Base-by-base conservation (phyloP, 352 stramenopile species). In the Saprolegnia parasitica region DNA sequence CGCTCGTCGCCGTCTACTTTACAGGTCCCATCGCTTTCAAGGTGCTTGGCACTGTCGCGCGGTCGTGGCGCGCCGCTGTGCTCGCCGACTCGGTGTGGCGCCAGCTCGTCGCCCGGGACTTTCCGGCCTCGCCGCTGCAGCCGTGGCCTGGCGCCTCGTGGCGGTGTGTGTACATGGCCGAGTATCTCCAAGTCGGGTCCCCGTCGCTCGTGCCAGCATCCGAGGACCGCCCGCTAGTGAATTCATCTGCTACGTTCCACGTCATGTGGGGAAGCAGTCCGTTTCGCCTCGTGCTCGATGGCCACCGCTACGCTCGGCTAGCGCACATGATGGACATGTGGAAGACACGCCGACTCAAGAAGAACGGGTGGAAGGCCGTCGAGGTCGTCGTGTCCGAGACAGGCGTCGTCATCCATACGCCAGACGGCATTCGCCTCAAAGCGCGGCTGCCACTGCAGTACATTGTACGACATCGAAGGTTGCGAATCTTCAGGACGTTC, bases 341-440 rank as follows among this genome's bases (percentile, higher is more conserved):
- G 52, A 60, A 60, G 35, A 42, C 35, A 24, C 24, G 52, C 24
- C 52, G 52, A 9, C 9, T 60, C 11, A 60, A 60, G 52, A 60
- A 60, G 13, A 60, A 60, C 9, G 52, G 52, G 35, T 60, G 52
- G 52, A 60, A 60, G 35, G 13, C 8, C 20, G 52, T 40, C 24
- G 20, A 21, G 52, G 24, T 60, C 24, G 24, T 60, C 20, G 52
- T 60, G 11, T 60, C 52, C 11, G 52, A 60, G 24, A n/a, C 24
- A 26, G 52, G 52, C 24, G 35, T 60, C 35, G n/a, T 42, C 11
- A 3, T 60, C 24, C 52, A n/a, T 21, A 20, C 24, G 11, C 52
- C 24, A 42, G n/a, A n/a, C 24, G 13, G 13, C 11, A 60, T 16
- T n/a, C 11, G 20, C 11, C 35, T 40, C 35, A 60, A 60, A 24